Base-by-base conservation (phyloP, 2,329 filamentous ascomycete species). In the Rutstroemia sp. region DNA sequence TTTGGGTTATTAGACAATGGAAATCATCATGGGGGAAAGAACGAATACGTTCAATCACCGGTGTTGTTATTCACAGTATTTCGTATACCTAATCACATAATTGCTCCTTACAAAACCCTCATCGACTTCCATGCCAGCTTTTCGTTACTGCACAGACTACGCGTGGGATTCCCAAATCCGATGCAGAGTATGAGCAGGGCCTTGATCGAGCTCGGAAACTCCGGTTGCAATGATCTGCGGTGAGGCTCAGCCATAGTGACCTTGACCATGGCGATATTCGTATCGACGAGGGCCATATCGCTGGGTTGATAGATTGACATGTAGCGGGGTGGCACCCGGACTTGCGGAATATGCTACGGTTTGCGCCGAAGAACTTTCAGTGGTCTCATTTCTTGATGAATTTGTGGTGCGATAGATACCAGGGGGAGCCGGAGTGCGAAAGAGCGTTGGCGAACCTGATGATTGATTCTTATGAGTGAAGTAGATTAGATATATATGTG, bases 191-290 rank as follows among this genome's bases (percentile, higher is more conserved):
- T 51, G 49, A 61, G 48, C 44, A 59, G 19, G 47, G 34, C 21
- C 3, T 61, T 17, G 50, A 34, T 27, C 37, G 53, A 21, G 60
- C 57, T 38, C 49, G 51, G 38, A 58, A 54, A 42, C 61, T 61
- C 30, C 50, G 60, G 48, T 37, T 62, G 41, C 58, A 62, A 30
- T 50, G 58, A 38, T 60, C 56, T 34, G 56, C 53, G 5, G 55
- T 62, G 23, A 59, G 58, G 44, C 75, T 82, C 57, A 78, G 77
- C 3, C 77, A 82, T 67, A 73, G 73, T 4, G 78, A 82, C 63
- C 69, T 82, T 7, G 69, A 69, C 21, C 71, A 70, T 10, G 63
- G 72, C 16, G 79, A 78, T 58, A 75, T 79, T 23, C 58, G 78
- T 8, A 65, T 73, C 1, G 60, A 67, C 16, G 52, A 69, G 5